phyloP scores from a whole-genome alignment of 257 asterid genomes.

The Gentiana straminea region DNA sequence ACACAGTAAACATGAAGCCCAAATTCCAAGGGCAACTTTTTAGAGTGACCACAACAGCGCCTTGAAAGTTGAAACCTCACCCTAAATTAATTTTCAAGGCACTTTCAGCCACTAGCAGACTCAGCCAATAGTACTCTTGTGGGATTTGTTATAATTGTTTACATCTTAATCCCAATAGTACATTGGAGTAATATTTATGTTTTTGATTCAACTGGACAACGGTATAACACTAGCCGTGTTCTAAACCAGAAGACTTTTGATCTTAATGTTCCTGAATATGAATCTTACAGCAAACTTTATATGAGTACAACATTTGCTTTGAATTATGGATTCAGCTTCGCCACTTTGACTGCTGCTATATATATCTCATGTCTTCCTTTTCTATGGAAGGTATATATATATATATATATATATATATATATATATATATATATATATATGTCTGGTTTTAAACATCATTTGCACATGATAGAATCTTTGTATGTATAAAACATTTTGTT shows the following conservation, averaged over 20 bases:
- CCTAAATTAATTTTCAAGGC: too few species aligned
- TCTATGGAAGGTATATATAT: slow-evolving; percentile 35
- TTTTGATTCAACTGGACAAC: slow-evolving; percentile 21
- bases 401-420: too few species aligned
- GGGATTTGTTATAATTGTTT: slow-evolving; percentile 5
- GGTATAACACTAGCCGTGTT: slow-evolving; percentile 35
- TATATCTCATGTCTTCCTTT: slow-evolving; percentile 42
- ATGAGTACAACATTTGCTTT: slow-evolving; percentile 53
- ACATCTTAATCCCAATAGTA: slow-evolving; percentile 29
- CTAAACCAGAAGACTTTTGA: slow-evolving; percentile 23
- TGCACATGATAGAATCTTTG: too few species aligned
- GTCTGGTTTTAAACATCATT: too few species aligned
- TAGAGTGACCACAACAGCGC: too few species aligned
- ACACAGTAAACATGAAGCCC: too few species aligned
- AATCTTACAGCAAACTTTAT: slow-evolving; percentile 47
- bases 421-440: too few species aligned
- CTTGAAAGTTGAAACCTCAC: too few species aligned
- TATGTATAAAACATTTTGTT: too few species aligned
- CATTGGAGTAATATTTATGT: slow-evolving; percentile 39
- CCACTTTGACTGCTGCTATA: slow-evolving; percentile 52
- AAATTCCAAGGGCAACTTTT: too few species aligned
- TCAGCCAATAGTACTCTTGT: not conserved
- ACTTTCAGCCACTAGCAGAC: too few species aligned
- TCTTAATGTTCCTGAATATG: slow-evolving; percentile 25
- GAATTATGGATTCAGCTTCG: slow-evolving; percentile 61